Evolutionary conservation across 208 protist species (phyloP).

Genomic region (Phytomonas francai): DNA sequence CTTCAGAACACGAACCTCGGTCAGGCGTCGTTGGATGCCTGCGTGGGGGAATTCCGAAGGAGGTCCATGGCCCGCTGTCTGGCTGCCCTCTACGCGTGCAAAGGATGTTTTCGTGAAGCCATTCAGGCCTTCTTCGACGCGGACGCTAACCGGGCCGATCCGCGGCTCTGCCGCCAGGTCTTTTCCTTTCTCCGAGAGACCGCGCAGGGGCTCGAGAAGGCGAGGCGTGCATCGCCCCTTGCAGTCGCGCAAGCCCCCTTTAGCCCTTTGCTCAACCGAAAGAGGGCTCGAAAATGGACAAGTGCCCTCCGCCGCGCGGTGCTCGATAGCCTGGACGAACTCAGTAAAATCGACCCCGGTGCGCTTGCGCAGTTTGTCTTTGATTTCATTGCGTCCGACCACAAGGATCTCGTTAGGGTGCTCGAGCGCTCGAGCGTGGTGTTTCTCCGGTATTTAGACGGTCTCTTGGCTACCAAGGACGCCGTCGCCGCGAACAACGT

Average conservation of each 20-base stretch:
- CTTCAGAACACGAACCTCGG: slow-evolving; percentile 18
- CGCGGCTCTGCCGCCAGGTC: slow-evolving; percentile 33
- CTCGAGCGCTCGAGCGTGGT: slow-evolving; percentile 48
- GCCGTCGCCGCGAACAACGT: slow-evolving; percentile 30
- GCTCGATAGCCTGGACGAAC: slow-evolving; percentile 34
- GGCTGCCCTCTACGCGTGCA: slow-evolving; percentile 35
- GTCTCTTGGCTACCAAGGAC: slow-evolving; percentile 53
- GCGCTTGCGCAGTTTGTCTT: slow-evolving; percentile 64
- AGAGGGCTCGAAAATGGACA: too few species aligned
- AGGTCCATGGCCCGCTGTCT: slow-evolving; percentile 53
- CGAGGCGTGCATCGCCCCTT: too few species aligned
- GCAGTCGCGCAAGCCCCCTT: too few species aligned
- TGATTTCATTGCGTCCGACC: slow-evolving; percentile 53
- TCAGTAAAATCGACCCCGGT: slow-evolving; percentile 53
- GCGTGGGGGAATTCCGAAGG: slow-evolving; percentile 31
- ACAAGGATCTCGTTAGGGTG: slow-evolving; percentile 53
- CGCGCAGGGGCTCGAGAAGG: slow-evolving; percentile 28
- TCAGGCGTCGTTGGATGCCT: slow-evolving; percentile 19
- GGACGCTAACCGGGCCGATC: slow-evolving; percentile 31
- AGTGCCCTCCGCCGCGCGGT: slow-evolving; percentile 38
- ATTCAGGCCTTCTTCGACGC: slow-evolving; percentile 62
- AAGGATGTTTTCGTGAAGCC: slow-evolving; percentile 37
- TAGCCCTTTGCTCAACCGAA: too few species aligned
- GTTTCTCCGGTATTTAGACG: slow-evolving; percentile 68
- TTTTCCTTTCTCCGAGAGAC: slow-evolving; percentile 46